Base-by-base conservation (phyloP, 441 rosid species). In the Hypseocharis bilobata region DNA sequence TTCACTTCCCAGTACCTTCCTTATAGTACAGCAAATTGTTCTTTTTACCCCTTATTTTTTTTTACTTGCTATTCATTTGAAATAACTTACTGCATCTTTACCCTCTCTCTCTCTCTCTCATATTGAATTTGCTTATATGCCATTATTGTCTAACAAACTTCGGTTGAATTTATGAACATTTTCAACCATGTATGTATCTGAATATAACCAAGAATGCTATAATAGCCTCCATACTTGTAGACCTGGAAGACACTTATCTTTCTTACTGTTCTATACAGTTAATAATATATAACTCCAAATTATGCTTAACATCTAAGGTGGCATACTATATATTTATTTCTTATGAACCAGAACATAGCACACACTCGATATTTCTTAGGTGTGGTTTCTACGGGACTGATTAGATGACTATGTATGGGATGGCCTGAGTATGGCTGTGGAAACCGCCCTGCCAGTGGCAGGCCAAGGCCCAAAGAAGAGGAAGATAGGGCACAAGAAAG, bases 401-500 rank as follows among this genome's bases (percentile, higher is more conserved):
- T 47, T 47, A 6, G 4, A 16, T 47, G 0, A 0, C 54, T 17
- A 16, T 47, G 16, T 47, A 10, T 3, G 17, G 54, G 54, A 47
- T 19, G 54, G 23, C 0, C 25, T 19, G 22, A 70, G 52, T 47
- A 79, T 83, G 74, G 81, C 84, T 1, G 87, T 72, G 61, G 89
- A 64, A 71, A 74, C 64, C 60, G 74, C 63, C 51, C 34, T 74
- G 67, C 47, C 63, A 1, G 57, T 74, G 59, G 56, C 80, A 0
- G 75, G 73, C 22, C 80, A 73, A 54, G 73, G 70, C 44, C 66
- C 45, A 4, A 76, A 76, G 55, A 88, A 78, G 79, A 82, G 96
- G 69, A 89, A 80, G 59, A 14, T 36, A 36, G 42, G 89, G 38
- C 65, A 58, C 60, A 84, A 82, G 75, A 87, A 83, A 56, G 74